Base-by-base conservation (phyloP, 1,284 basidiomycete species). In the Lentinula novae-zelandiae region DNA sequence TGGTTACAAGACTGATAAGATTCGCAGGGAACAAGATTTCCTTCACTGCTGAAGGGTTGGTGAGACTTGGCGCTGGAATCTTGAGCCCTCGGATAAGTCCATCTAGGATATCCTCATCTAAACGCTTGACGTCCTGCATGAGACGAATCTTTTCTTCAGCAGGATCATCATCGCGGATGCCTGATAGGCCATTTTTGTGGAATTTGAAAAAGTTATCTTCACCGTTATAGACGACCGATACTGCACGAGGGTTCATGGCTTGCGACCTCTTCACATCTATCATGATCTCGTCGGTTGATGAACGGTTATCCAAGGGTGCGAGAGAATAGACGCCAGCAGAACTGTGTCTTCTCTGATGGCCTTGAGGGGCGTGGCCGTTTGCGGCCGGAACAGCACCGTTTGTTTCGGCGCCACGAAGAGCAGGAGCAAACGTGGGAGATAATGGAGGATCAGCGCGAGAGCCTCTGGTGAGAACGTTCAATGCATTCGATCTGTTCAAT, bases 1-100 rank as follows among this genome's bases (percentile, higher is more conserved):
- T 99, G 20, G 95, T 97, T 63, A 98, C 91, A 55, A 99, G 80
- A 69, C 92, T 95, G 76, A 99, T 99, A 62, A 99, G 85, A 74
- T 99, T 98, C n/a, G 97, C 96, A 4, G 97, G 97, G 90, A 99
- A 99, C 48, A 99, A 82, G 59, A 99, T 96, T 75, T 99, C 97
- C 76, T 98, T 99, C 64, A 96, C 90, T 34, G 90, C 89, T 17
- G 95, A 93, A 1, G 95, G 93, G 70, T 94, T 97, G 60, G 92
- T 92, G 59, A 94, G 79, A 69, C 90, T 95, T 0, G 97, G 93
- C 17, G 89, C 85, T 15, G 96, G 95, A 60, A 98, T 96, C 80
- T 96, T 97, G 68, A 99, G 78, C 60, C 93, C 91, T 61, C 92
- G 86, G 69, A 99, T 89, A 46, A 99, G 82, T 20, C 95, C 95